A percentile compares a stretch with the other conserved stretches of the same genome.
phyloP scores from a whole-genome alignment of 2,329 filamentous ascomycete genomes.

The Teratosphaeria nubilosa region DNA sequence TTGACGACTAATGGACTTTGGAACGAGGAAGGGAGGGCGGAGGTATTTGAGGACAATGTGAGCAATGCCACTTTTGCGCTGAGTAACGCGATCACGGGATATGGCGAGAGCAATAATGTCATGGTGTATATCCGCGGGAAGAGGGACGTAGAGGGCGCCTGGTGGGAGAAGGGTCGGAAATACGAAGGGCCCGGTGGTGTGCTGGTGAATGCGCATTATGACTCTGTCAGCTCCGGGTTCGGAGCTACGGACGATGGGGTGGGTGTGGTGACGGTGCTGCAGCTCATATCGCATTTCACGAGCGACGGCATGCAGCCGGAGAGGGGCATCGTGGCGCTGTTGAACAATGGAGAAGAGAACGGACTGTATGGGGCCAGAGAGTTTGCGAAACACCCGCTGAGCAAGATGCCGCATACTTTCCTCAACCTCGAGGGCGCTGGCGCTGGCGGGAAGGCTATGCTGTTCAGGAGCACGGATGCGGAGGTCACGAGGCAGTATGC shows the following conservation, averaged over 20 bases:
- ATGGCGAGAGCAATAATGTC: constrained; percentile 89
- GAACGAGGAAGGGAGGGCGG: neutral
- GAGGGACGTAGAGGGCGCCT: constrained; percentile 58
- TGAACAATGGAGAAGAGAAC: constrained; percentile 96
- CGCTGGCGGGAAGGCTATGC: constrained; percentile 73
- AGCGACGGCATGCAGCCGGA: constrained; percentile 57
- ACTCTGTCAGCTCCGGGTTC: constrained; percentile 83
- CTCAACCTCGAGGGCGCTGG: constrained; percentile 92
- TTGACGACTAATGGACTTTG: constrained; percentile 48
- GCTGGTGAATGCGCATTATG: constrained; percentile 89
- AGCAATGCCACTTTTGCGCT: constrained; percentile 20
- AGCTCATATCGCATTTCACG: constrained; percentile 80
- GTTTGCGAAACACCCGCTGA: constrained; percentile 73
- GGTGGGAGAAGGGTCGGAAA: constrained; percentile 49
- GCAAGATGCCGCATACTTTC: constrained; percentile 74
- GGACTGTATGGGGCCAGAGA: constrained; percentile 77
- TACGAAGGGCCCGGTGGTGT: constrained; percentile 55
- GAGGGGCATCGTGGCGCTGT: constrained; percentile 68
- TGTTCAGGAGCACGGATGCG: constrained; percentile 81
- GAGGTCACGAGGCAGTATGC: constrained; percentile 75
- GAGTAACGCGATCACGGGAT: constrained; percentile 39
- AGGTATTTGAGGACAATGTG: neutral
- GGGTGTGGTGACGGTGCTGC: constrained; percentile 74
- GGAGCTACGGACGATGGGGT: constrained; percentile 93
- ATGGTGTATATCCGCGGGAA: constrained; percentile 82